These are phyloP conservation scores for Ustilago vetiveriae DNA, from an alignment of 1,284 basidiomycete genomes.

Conservation along the genomic window DNA sequence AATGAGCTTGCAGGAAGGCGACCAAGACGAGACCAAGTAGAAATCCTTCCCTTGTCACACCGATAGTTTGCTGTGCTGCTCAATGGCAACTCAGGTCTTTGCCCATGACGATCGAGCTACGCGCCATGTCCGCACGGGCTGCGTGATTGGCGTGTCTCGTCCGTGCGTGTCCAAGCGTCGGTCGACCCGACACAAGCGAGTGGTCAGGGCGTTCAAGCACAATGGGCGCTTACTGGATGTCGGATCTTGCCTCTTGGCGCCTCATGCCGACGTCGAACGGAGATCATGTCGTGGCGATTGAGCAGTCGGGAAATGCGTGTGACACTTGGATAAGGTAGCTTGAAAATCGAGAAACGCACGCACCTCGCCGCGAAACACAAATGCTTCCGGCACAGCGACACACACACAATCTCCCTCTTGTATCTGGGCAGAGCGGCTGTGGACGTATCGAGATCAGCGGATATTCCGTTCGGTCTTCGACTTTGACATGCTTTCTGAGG, in stretches of 20 bases:
- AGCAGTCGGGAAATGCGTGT: neutral
- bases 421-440: neutral
- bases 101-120: no score
- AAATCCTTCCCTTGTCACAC: neutral
- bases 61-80: neutral
- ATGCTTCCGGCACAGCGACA: neutral
- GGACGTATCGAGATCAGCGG: neutral
- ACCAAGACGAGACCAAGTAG: slow-evolving; percentile 35
- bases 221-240: neutral
- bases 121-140: no score
- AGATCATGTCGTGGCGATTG: neutral
- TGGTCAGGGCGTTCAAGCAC: neutral
- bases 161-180: neutral
- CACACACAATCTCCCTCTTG: neutral
- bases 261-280: neutral
- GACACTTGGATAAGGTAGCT: no score
- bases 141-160: neutral
- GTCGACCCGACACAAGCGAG: neutral
- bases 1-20: slow-evolving; percentile 61
- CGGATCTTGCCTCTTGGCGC: neutral
- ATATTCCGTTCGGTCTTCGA: neutral
- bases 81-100: neutral
- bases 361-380: slow-evolving; percentile 5
- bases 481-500: neutral
- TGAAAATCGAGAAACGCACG: slow-evolving; percentile 10